Evolutionary conservation across 257 asterid genomes (phyloP).

Genomic region (Cynanchum wilfordii): DNA sequence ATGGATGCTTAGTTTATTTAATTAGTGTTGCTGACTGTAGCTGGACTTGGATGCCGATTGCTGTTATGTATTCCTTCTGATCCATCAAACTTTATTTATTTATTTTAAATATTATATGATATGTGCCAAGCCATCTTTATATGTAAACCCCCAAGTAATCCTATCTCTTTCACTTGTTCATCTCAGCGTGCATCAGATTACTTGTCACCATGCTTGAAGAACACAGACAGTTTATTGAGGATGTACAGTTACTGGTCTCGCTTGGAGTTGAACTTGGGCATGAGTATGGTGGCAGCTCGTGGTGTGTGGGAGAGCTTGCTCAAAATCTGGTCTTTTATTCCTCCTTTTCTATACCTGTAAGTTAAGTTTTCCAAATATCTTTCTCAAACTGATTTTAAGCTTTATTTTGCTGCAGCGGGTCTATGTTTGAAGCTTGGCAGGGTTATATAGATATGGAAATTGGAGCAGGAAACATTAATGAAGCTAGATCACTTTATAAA

Average conservation of each 20-base stretch:
- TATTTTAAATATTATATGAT: not conserved
- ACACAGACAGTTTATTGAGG: constrained; percentile 52
- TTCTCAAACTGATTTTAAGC: constrained; percentile 11
- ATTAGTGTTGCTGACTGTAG: not conserved
- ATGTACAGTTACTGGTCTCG: constrained; percentile 82
- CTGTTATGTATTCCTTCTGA: not conserved
- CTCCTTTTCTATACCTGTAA: not conserved
- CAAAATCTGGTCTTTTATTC: constrained; percentile 47
- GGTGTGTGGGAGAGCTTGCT: constrained; percentile 96
- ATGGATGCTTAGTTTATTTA: not conserved
- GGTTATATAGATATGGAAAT: constrained; percentile 74
- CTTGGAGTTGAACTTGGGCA: constrained; percentile 66
- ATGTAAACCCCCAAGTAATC: not conserved
- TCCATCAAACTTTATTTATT: not conserved
- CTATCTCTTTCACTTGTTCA: constrained; percentile 10
- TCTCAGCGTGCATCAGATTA: constrained; percentile 86
- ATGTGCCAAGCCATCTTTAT: not conserved
- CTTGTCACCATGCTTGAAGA: constrained; percentile 62
- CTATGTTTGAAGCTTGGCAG: constrained; percentile 85
- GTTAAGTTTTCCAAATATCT: not conserved
- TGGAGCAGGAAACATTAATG: constrained; percentile 65
- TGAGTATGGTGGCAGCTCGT: constrained; percentile 78
- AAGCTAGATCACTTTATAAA: constrained; percentile 90
- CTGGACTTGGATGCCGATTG: not conserved
- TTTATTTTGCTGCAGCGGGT: constrained; percentile 55